A percentile compares a stretch with the other conserved stretches of the same genome.
Conservation (phyloP, 176 grass and related monocot genomes). For the Otatea glauca region DNA sequence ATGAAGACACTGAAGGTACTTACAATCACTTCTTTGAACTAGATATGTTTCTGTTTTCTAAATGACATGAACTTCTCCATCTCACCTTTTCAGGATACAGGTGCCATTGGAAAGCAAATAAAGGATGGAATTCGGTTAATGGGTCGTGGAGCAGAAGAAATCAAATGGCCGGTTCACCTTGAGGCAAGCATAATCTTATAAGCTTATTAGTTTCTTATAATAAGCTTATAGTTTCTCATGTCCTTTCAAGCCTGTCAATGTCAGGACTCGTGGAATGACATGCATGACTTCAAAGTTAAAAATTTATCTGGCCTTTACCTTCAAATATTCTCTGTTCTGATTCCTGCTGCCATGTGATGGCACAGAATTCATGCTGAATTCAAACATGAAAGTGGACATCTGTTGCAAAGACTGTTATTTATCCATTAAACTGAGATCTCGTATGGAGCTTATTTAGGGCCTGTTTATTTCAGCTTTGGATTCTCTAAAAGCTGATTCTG, state of each 20-base stretch:
- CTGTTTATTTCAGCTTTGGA: no score
- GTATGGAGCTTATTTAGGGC: not conserved
- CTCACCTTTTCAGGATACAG: constrained; percentile 62
- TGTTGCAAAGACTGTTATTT: not conserved
- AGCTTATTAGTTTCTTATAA: constrained; percentile 18
- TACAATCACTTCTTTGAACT: constrained; percentile 21
- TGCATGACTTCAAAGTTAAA: constrained; percentile 12
- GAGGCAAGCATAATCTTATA: constrained; percentile 55
- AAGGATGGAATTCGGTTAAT: constrained; percentile 96
- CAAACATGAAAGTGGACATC: not conserved
- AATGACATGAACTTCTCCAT: constrained; percentile 15
- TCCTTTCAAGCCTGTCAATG: constrained; percentile 17
- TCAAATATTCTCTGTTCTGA: not conserved
- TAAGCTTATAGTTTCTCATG: constrained; percentile 27
- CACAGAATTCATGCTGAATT: not conserved
- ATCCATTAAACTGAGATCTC: not conserved
- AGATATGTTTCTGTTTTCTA: constrained; percentile 30
- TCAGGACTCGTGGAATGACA: not conserved
- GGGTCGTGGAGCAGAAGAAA: constrained; percentile 89
- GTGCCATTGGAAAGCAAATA: constrained; percentile 94
- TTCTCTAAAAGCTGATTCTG: no score
- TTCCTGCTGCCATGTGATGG: constrained; percentile 19
- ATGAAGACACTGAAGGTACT: constrained; percentile 96
- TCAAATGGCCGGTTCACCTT: constrained; percentile 97
- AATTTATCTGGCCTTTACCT: not conserved